phyloP scores from a whole-genome alignment of 495 filamentous ascomycete species.

The Pyrenopolyporus hunteri region DNA sequence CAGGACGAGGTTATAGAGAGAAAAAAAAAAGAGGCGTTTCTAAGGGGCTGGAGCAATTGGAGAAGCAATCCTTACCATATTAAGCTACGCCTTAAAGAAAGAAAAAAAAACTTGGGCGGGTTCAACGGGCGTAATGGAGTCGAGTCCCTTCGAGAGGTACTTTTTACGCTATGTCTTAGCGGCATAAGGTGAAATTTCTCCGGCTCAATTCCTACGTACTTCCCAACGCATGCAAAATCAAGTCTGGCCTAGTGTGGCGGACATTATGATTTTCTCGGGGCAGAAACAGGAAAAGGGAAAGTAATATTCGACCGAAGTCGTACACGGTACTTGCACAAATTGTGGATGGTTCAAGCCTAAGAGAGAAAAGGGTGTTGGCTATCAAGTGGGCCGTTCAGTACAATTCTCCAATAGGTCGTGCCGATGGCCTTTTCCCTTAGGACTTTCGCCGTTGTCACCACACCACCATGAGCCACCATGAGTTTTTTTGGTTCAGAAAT shows the following conservation, averaged over 20 bases:
- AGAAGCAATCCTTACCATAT: slow-evolving; percentile 24
- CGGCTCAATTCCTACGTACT: slow-evolving; percentile 30
- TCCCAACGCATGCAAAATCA: slow-evolving; percentile 25
- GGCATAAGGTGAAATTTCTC: slow-evolving; percentile 23
- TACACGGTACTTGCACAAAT: slow-evolving; percentile 33
- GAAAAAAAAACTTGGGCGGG: slow-evolving; percentile 7
- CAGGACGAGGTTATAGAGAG: too few relatives aligned
- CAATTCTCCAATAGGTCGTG: slow-evolving; percentile 36
- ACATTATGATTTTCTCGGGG: slow-evolving; percentile 28
- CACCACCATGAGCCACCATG: slow-evolving; percentile 17
- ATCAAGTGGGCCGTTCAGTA: slow-evolving; percentile 29
- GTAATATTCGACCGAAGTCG: slow-evolving; percentile 37
- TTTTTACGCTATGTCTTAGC: slow-evolving; percentile 27
- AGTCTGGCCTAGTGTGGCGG: slow-evolving; percentile 34
- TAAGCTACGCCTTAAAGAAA: slow-evolving; percentile 22
- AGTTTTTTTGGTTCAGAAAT: slow-evolving; percentile 19
- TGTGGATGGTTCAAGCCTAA: slow-evolving; percentile 29
- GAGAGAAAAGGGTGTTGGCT: slow-evolving; percentile 34
- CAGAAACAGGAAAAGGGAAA: slow-evolving; percentile 31
- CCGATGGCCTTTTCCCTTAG: slow-evolving; percentile 20
- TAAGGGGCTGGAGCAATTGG: slow-evolving; percentile 29
- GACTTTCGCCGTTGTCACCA: slow-evolving; percentile 31
- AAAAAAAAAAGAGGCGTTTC: slow-evolving; percentile 22
- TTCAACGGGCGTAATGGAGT: slow-evolving; percentile 30
- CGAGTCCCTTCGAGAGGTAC: slow-evolving; percentile 31